These are phyloP conservation scores for Penstemon eatonii DNA, from an alignment of 257 asterid species.

Conservation along the genomic window DNA sequence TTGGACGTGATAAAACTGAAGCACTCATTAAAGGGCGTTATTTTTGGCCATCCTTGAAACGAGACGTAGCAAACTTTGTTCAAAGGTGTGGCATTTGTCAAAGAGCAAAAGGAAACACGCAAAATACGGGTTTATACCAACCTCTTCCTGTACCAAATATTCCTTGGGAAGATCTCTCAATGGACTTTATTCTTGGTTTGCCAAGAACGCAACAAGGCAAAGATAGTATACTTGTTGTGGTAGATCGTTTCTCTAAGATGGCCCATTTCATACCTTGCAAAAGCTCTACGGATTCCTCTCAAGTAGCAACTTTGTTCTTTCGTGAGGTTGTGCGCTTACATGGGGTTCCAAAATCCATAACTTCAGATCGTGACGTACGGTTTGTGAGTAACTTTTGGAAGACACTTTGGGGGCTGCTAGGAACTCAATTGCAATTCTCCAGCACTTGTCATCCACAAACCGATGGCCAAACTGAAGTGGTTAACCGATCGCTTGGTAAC, in stretches of 20 bases:
- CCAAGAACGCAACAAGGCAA: not conserved
- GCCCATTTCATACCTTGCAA: not conserved
- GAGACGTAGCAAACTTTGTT: conserved; percentile 7
- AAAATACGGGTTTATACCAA: conserved; percentile 2
- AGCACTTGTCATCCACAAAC: not conserved
- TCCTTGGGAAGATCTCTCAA: conserved; percentile 5
- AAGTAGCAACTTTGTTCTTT: not conserved
- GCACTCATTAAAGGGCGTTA: not conserved
- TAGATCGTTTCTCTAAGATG: conserved; percentile 2
- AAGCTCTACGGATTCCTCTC: not conserved
- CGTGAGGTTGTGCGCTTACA: not conserved
- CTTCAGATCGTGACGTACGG: not conserved
- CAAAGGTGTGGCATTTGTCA: conserved; percentile 4
- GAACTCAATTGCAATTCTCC: not conserved
- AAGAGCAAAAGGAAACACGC: not conserved
- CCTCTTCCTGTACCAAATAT: not conserved
- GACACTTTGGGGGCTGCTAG: not conserved
- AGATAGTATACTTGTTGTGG: conserved; percentile 2
- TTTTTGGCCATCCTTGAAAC: conserved; percentile 3
- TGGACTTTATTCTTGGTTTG: conserved; percentile 22
- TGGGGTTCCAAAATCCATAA: not conserved
- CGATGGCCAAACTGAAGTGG: conserved; percentile 17
- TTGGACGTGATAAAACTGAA: conserved; percentile 20
- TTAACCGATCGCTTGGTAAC: conserved; percentile 2
- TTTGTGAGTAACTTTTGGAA: conserved; percentile 12